phyloP scores from a whole-genome alignment of 129 eudicot species.

The Saussurea involucrata region DNA sequence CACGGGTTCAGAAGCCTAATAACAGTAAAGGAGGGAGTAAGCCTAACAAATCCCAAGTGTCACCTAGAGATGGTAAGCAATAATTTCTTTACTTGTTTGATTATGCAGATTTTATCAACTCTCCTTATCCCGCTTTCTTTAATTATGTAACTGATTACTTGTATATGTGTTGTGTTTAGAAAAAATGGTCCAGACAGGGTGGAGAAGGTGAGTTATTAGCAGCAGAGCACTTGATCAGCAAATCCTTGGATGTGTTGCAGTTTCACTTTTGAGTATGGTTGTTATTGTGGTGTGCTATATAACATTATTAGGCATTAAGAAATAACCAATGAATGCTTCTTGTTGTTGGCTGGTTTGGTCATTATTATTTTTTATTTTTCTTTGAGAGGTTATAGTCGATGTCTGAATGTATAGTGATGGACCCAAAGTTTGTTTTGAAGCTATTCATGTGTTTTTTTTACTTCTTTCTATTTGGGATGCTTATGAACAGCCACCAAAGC shows the following conservation, averaged over 20 bases:
- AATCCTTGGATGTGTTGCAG: conserved; percentile 18
- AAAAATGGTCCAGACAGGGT: conserved; percentile 64
- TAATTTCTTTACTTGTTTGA: background rate
- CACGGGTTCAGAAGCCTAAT: conserved; percentile 71
- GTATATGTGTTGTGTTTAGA: conserved; percentile 36
- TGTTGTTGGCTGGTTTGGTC: conserved; percentile 26
- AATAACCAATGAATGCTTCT: conserved; percentile 48
- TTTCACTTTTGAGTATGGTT: conserved; percentile 22
- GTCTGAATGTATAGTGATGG: conserved; percentile 33
- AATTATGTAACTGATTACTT: conserved; percentile 4
- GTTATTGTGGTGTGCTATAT: conserved; percentile 32
- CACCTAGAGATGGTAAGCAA: conserved; percentile 76
- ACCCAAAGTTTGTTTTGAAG: conserved; percentile 25
- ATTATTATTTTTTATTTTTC: conserved; percentile 19
- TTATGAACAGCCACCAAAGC: conserved; percentile 1
- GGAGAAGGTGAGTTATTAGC: conserved; percentile 60
- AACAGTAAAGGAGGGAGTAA: conserved; percentile 71
- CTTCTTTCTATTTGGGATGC: conserved; percentile 4
- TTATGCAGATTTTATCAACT: background rate
- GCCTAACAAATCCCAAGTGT: conserved; percentile 42
- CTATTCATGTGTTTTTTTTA: conserved; percentile 19
- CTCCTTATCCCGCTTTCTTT: background rate
- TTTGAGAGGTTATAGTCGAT: conserved; percentile 28
- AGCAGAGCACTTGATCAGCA: background rate
- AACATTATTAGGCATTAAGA: conserved; percentile 20